Conservation (phyloP, 495 filamentous ascomycete species). For the Penicillium roqueforti region DNA sequence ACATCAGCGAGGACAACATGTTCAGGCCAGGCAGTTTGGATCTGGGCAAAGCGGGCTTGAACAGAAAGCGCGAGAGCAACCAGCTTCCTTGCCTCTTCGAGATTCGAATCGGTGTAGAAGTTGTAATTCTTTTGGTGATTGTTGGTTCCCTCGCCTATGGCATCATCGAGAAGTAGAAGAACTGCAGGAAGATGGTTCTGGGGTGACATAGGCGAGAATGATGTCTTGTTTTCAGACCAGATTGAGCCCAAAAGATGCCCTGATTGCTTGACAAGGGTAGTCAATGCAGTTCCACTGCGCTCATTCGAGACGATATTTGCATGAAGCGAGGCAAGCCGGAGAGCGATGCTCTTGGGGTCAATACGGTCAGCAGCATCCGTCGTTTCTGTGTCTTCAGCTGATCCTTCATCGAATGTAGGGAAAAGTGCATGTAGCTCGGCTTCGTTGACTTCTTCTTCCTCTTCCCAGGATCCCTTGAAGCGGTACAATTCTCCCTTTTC, state of each 20-base stretch:
- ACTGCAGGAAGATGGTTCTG: conserved; percentile 60
- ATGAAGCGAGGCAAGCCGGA: conserved; percentile 51
- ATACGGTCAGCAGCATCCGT: conserved; percentile 22
- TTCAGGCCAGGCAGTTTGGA: conserved; percentile 67
- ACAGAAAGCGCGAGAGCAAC: conserved; percentile 60
- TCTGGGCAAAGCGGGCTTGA: conserved; percentile 62
- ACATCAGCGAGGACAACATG: conserved; percentile 74
- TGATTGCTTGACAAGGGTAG: conserved; percentile 38
- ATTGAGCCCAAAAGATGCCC: conserved; percentile 37
- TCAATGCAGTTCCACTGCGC: conserved; percentile 26
- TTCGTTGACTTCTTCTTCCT: conserved; percentile 71
- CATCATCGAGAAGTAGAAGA: conserved; percentile 58
- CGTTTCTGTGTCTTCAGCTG: conserved; percentile 29
- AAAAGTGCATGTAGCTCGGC: conserved; percentile 76
- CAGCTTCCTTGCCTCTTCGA: conserved; percentile 66
- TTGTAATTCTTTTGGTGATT: conserved; percentile 56
- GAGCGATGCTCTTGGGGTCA: conserved; percentile 45
- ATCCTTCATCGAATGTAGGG: conserved; percentile 61
- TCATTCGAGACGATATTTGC: conserved; percentile 42
- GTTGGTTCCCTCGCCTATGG: conserved; percentile 40
- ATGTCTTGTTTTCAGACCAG: conserved; percentile 30
- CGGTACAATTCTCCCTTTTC: conserved; percentile 71
- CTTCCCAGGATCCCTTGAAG: conserved; percentile 69
- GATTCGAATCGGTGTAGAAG: conserved; percentile 81
- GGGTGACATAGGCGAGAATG: conserved; percentile 36